Base-by-base conservation (phyloP, 192 early-diverging fungal species). In the Coemansia sp. region DNA sequence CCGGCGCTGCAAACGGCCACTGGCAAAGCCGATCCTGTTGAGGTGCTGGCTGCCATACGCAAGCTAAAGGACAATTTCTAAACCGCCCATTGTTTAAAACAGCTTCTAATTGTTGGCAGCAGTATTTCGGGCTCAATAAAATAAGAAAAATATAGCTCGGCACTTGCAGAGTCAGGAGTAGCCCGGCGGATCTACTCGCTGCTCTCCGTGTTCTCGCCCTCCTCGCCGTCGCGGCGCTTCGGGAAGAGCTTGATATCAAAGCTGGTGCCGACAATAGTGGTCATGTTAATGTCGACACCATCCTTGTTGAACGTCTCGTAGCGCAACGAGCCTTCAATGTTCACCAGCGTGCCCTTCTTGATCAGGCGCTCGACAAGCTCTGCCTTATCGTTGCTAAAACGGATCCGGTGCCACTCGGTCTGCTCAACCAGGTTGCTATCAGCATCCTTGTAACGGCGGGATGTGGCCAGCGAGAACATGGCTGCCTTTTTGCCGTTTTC, bases 61-160 rank as follows among this genome's bases (percentile, higher is more conserved):
- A 83, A 86, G 46, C 56, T 91, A 74, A 94, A 95, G 73, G 88
- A 97, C 69, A 74, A 59, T 28, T 85, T 85, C 42, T 75, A 44
- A 19, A 29, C 3, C 28, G 8, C 28, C 28, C 3, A 5, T 29
- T 8, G 4, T 29, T 29, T 29, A 5, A 3, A 29, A 3, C 8
- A 5, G 3, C 8, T 29, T 14, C 38, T 39, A 7, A 0, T 39
- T 39, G 38, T 3, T 17, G 8, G 15, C 1, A 39, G 8, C 19
- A 17, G 8, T 15, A 5, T 39, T 39, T 39, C 19, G 3, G 4
- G 3, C n/a, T n/a, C 15, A 52, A 17, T 8, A 23, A 11, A 28
- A 47, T 20, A 19, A 50, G 21, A 46, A 49, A 47, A 42, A 35
- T 12, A 25, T 5, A 22, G 7, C 10, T 27, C 21, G 15, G 29